These are phyloP conservation scores for Pyrus hybrid DNA, from an alignment of 331 rosid species.

Conservation along the genomic window DNA sequence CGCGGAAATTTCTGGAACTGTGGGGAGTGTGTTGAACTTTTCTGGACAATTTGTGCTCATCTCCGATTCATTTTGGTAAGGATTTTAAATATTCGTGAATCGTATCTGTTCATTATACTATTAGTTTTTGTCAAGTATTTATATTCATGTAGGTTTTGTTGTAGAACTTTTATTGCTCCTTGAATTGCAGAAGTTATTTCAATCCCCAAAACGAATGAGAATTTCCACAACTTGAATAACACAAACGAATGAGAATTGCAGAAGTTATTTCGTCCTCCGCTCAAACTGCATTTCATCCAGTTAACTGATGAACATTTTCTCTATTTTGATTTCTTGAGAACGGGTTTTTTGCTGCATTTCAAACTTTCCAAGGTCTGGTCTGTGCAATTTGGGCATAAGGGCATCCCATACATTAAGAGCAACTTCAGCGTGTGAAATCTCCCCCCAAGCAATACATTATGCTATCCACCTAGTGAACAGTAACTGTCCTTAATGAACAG, in stretches of 20 bases:
- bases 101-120: too few relatives aligned
- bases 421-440: too few relatives aligned
- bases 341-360: conserved; percentile 12
- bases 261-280: too few relatives aligned
- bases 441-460: too few relatives aligned
- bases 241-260: too few relatives aligned
- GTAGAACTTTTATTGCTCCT: background rate
- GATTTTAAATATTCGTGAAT: background rate
- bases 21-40: background rate
- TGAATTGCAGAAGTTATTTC: conserved; percentile 33
- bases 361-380: conserved; percentile 42
- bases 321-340: background rate
- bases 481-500: too few relatives aligned
- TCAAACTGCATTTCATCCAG: background rate
- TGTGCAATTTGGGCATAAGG: conserved; percentile 35
- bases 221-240: background rate
- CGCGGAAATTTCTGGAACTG: conserved; percentile 17
- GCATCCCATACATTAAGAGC: conserved; percentile 39
- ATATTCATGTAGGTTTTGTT: background rate
- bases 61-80: too few relatives aligned
- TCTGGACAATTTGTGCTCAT: too few relatives aligned
- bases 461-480: too few relatives aligned
- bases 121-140: too few relatives aligned
- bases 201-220: conserved; percentile 40
- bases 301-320: background rate